phyloP scores from a whole-genome alignment of 2,329 filamentous ascomycete species.

The Colletotrichum lindemuthianum region DNA sequence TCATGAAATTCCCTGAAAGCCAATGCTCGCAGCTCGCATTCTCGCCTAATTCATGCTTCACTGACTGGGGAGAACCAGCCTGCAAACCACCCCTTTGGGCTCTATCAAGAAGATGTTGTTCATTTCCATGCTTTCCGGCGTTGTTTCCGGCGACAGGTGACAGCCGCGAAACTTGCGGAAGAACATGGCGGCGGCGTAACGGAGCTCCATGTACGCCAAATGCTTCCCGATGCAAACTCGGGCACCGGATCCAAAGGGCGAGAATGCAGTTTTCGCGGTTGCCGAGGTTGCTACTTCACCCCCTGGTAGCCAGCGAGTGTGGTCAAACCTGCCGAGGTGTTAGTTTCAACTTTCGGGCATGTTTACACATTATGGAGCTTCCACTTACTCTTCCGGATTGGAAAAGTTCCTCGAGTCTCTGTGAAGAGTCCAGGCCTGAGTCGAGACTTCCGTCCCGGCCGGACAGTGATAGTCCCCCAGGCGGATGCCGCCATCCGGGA shows the following conservation, averaged over 20 bases:
- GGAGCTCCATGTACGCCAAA: constrained; percentile 65
- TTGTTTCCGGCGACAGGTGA: constrained; percentile 39
- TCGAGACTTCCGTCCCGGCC: constrained; percentile 49
- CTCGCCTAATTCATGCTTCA: too few species aligned
- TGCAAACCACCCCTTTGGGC: neutral
- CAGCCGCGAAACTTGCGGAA: constrained; percentile 57
- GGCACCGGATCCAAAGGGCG: constrained; percentile 63
- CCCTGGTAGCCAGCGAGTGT: constrained; percentile 36
- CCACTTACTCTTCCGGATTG: constrained; percentile 45
- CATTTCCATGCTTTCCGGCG: constrained; percentile 3
- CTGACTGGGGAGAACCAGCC: neutral
- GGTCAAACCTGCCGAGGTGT: neutral
- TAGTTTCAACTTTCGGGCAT: neutral
- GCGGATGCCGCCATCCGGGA: constrained; percentile 50
- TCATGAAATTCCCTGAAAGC: too few species aligned
- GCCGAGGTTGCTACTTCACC: neutral
- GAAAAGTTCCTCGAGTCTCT: constrained; percentile 52
- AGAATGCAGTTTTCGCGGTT: constrained; percentile 58
- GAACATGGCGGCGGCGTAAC: constrained; percentile 61
- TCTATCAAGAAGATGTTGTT: constrained; percentile 8
- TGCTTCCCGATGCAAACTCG: constrained; percentile 64
- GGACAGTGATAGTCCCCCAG: constrained; percentile 53
- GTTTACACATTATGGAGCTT: too few species aligned
- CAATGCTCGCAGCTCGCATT: too few species aligned
- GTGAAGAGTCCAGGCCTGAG: constrained; percentile 59